Conservation (phyloP, 208 protist genomes). For the Leishmania tarentolae region DNA sequence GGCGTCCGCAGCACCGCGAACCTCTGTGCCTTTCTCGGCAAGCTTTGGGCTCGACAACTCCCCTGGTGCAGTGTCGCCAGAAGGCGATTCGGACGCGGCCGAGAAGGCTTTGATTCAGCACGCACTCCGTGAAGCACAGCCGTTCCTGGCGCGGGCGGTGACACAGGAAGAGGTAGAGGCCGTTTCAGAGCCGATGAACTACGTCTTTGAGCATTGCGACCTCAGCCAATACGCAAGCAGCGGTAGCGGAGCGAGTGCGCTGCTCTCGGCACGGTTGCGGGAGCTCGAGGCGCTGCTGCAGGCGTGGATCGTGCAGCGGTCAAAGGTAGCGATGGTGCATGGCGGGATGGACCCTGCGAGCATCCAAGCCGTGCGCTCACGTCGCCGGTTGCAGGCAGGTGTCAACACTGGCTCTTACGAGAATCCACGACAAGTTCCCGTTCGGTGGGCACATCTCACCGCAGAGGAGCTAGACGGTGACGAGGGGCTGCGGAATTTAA, state of each 20-base stretch:
- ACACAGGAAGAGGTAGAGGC: conserved; percentile 22
- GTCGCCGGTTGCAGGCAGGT: conserved; percentile 17
- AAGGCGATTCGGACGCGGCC: conserved; percentile 2
- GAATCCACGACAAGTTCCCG: conserved; percentile 64
- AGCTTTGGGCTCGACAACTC: conserved; percentile 1
- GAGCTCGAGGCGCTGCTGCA: conserved; percentile 16
- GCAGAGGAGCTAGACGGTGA: conserved; percentile 53
- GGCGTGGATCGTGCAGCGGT: conserved; percentile 18
- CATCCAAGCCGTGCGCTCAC: conserved; percentile 15
- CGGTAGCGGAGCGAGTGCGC: conserved; percentile 4
- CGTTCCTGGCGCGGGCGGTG: conserved; percentile 6
- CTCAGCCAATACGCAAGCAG: conserved; percentile 9
- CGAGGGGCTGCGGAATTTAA: conserved; percentile 35
- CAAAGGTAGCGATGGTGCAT: conserved; percentile 25
- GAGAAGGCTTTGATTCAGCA: conserved; percentile 11
- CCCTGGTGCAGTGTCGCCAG: conserved; percentile 1
- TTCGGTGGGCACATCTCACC: conserved; percentile 67
- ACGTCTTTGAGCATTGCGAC: conserved; percentile 25
- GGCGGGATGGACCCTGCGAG: conserved; percentile 18
- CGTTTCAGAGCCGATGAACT: conserved; percentile 10
- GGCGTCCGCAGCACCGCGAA: background rate
- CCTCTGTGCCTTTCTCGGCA: background rate
- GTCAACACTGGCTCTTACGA: conserved; percentile 14
- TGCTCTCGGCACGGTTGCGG: conserved; percentile 18
- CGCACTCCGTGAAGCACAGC: conserved; percentile 9